These are phyloP conservation scores for Barbarea vulgaris DNA, from an alignment of 345 rosid species.

Conservation along the genomic window DNA sequence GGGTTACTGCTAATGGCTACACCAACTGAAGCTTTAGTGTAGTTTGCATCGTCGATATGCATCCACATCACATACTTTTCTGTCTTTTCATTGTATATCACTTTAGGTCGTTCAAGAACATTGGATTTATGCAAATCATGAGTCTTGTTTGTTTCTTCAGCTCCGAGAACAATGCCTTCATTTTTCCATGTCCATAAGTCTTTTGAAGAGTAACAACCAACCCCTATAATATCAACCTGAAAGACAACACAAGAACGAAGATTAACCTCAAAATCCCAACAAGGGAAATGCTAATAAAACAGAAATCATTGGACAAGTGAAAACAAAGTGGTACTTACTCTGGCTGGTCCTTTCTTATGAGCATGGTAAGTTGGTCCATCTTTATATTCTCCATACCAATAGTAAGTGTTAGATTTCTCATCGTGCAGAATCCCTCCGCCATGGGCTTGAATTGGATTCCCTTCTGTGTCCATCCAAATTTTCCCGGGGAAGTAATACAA, in stretches of 20 bases:
- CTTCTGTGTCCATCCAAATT: conserved; percentile 90
- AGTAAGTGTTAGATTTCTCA: conserved; percentile 59
- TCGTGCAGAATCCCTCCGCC: conserved; percentile 86
- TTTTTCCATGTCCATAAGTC: conserved; percentile 93
- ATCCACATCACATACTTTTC: conserved; percentile 95
- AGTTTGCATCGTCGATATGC: conserved; percentile 91
- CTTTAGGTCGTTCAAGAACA: conserved; percentile 95
- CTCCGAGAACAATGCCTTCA: conserved; percentile 80
- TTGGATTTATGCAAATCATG: conserved; percentile 83
- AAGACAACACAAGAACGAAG: conserved; percentile 6
- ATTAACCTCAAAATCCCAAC: neutral
- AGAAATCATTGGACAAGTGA: too few relatives aligned
- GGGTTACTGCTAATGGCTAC: conserved; percentile 73
- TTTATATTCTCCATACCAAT: conserved; percentile 94
- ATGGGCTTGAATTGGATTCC: conserved; percentile 93
- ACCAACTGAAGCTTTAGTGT: conserved; percentile 92
- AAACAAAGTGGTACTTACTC: conserved; percentile 53
- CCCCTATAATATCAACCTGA: conserved; percentile 96
- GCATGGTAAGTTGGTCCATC: conserved; percentile 89
- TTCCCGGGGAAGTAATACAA: conserved; percentile 67
- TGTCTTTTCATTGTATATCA: conserved; percentile 70
- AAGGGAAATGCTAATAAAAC: neutral
- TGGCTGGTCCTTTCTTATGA: conserved; percentile 74
- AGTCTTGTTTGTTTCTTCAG: conserved; percentile 68
- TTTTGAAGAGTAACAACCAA: conserved; percentile 92